Percentiles rank a stretch among this genome's conserved stretches.
These are phyloP conservation scores for Platanthera guangdongensis DNA, from an alignment of 106 monocot species.

Conservation along the genomic window DNA sequence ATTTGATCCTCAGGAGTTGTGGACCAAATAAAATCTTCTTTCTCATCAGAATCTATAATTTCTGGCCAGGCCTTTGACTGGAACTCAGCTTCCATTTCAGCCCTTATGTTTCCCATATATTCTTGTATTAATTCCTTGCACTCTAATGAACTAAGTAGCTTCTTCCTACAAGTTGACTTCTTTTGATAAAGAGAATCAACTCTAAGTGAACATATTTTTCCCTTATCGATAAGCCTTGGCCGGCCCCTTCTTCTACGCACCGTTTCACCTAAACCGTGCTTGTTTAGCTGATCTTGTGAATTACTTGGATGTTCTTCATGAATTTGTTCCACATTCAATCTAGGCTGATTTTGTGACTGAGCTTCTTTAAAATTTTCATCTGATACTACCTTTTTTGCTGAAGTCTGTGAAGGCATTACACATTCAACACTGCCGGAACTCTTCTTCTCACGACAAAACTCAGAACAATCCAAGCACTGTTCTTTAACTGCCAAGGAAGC, in stretches of 20 bases:
- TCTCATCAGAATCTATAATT: constrained; percentile 4
- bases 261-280: constrained; percentile 10
- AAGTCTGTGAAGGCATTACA: too few relatives aligned
- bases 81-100: constrained; percentile 17
- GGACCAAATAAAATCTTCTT: constrained; percentile 40
- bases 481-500: constrained; percentile 7
- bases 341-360: background rate
- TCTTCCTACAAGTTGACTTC: constrained; percentile 16
- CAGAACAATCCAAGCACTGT: background rate
- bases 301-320: background rate
- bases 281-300: background rate
- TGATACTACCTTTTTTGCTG: background rate
- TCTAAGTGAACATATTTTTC: background rate
- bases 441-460: constrained; percentile 3
- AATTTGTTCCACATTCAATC: background rate
- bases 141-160: constrained; percentile 17
- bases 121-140: constrained; percentile 36
- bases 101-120: constrained; percentile 28
- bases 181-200: background rate
- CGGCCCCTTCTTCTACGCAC: background rate
- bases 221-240: background rate
- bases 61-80: background rate
- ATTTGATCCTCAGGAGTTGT: constrained; percentile 13
- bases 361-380: background rate
- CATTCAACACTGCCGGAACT: background rate